Base-by-base conservation (phyloP, 2,329 filamentous ascomycete species). In the Colletotrichum caudatum region DNA sequence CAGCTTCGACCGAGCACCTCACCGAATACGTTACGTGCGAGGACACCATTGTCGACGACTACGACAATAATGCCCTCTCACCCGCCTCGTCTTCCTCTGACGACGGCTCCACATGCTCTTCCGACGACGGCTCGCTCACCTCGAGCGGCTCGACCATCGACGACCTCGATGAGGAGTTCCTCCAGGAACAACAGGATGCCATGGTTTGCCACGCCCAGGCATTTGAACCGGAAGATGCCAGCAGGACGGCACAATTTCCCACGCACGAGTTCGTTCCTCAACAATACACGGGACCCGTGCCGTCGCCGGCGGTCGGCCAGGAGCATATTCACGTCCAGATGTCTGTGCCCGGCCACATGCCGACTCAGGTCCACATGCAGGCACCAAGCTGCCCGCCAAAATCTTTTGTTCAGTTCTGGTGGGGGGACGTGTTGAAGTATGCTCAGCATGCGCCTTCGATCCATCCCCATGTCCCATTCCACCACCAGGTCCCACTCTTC, bases 121-220 rank as follows among this genome's bases (percentile, higher is more conserved):
- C 87, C 9, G 86, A 89, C 75, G 85, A 87, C 74, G 87, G 86
- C 37, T 89, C 88, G 29, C 82, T 89, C 33, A 84, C 84, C 26
- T 89, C 87, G n/a, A 86, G 83, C 74, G 84, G 81, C 41, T 87
- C 87, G 16, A 87, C 84, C 64, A 82, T 88, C 63, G 85, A 87
- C 64, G 86, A 88, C 71, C 75, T 85, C 33, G 82, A 88, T 70
- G 84, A 86, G 26, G 85, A 87, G 44, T 84, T 83, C 70, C 78
- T 84, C 72, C 82, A 82, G 74, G 85, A 85, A 59, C 83, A 84
- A 71, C 78, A 81, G 66, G 77, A 84, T 59, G 77, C 78, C 2
- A 81, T 83, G 75, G 83, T 85, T 67, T 84, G 80, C 63, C 78
- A 80, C 6, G 80, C 83, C 4, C 82, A 81, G 39, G 79, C 84